phyloP scores from a whole-genome alignment of 176 grass and related monocot species.

The Triticum timopheevii region DNA sequence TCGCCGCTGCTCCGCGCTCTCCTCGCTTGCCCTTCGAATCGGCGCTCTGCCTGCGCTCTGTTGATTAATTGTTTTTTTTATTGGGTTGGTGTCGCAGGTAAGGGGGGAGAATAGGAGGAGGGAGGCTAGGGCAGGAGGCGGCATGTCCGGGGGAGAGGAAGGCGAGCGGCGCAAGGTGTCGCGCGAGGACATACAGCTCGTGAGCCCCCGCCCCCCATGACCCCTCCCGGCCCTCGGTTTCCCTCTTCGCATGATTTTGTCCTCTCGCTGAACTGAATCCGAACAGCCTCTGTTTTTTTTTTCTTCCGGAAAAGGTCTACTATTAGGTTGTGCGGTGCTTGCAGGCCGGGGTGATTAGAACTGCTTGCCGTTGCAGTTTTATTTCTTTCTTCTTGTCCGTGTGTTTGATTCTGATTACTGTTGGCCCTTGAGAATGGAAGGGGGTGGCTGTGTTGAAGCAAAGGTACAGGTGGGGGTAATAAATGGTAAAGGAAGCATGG shows the following conservation, averaged over 20 bases:
- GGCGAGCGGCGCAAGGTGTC: conserved; percentile 83
- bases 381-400: not conserved
- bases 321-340: not conserved
- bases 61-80: not conserved
- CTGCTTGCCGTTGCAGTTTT: not conserved
- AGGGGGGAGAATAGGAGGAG: not conserved
- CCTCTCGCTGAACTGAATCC: not conserved
- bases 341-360: not conserved
- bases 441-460: not conserved
- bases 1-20: not conserved
- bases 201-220: conserved; percentile 26
- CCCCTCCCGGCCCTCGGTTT: not conserved
- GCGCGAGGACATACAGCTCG: conserved; percentile 92
- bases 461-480: not conserved
- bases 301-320: not conserved
- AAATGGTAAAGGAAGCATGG: not conserved
- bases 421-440: not conserved
- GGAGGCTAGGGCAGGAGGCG: conserved; percentile 34
- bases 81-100: conserved; percentile 13
- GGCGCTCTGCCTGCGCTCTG: not conserved
- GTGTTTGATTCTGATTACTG: not conserved
- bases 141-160: conserved; percentile 64
- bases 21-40: not conserved
- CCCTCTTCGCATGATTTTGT: not conserved
- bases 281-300: not conserved